Base-by-base conservation (phyloP, 768 basidiomycete species). In the Kwoniella europaea region DNA sequence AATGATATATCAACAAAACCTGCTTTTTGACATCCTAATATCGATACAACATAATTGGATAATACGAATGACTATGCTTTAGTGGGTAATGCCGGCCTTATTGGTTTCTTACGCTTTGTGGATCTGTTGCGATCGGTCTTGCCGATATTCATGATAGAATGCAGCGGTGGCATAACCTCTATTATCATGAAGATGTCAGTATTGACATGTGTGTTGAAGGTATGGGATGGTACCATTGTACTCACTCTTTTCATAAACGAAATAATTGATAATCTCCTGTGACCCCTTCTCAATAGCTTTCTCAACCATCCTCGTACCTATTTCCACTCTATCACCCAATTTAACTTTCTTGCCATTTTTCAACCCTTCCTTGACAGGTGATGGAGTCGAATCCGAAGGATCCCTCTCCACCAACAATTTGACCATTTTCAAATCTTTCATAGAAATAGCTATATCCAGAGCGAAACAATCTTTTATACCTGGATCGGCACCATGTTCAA, bases 401-500 rank as follows among this genome's bases (percentile, higher is more conserved):
- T 80, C 77, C n/a, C 88, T 85, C 78, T 93, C 91, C 59, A 97
- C 86, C n/a, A 98, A 87, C 82, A 91, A 80, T 77, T 87, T 89
- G 52, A 97, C 90, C 56, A 94, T 84, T 0, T 80, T 69, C 10
- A 94, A 83, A 70, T 93, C 88, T 71, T 87, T 88, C 74, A 88
- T 88, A 52, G 88, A 87, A 62, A 97, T 91, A 2, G 94, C 94
- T 3, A 93, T 87, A 60, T 86, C 84, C 18, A 97, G 86, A 0
- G 93, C 87, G n/a, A 94, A 84, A 22, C 85, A 87, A 13, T 87
- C 82, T 76, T 90, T 91, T 71, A 83, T 83, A 4, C 78, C 77
- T 0, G 94, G 94, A 12, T 90, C 90, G 0, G 92, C 94, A 3
- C 89, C 91, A 20, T 89, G 85, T 2, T 85, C 84, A 60, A 97